Percentiles rank a stretch among this genome's conserved stretches.
Evolutionary conservation across 1,139 yeast genomes (phyloP).

Genomic region (Protomyces lactucae-debilis): DNA sequence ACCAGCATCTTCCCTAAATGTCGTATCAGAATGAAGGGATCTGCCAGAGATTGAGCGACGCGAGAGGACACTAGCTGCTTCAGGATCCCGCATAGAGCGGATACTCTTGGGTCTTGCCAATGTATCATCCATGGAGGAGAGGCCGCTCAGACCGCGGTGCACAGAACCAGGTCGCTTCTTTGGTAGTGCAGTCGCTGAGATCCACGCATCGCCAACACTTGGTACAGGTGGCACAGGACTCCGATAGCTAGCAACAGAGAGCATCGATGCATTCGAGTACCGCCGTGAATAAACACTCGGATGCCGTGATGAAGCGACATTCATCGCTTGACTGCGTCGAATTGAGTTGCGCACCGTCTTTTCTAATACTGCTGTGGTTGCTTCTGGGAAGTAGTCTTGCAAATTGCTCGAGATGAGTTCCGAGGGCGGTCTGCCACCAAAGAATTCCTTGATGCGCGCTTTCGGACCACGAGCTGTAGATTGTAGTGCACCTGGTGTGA

Average conservation of each 20-base stretch:
- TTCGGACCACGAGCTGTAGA: conserved; percentile 15
- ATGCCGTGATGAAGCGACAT: conserved; percentile 1
- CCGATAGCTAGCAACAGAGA: conserved; percentile 12
- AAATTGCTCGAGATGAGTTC: conserved; percentile 85
- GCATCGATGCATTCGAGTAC: conserved; percentile 9
- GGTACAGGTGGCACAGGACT: conserved; percentile 18
- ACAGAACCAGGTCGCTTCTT: conserved; percentile 19
- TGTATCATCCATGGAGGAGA: neutral
- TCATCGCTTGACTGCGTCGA: conserved; percentile 44
- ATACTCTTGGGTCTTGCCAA: neutral
- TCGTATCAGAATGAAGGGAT: neutral
- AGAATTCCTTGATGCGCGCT: conserved; percentile 45
- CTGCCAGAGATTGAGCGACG: neutral
- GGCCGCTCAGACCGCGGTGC: conserved; percentile 3
- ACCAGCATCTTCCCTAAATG: neutral
- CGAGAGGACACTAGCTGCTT: neutral
- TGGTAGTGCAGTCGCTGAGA: conserved; percentile 5
- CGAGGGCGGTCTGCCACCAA: conserved; percentile 90
- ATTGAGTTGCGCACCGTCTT: conserved; percentile 81
- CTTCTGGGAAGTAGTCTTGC: conserved; percentile 87
- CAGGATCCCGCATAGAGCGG: neutral
- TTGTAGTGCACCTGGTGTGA: neutral
- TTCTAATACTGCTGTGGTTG: conserved; percentile 65
- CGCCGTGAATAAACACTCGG: neutral
- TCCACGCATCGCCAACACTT: conserved; percentile 26